Conservation (phyloP, 208 protist species). For the Trichomonas gallinae region DNA sequence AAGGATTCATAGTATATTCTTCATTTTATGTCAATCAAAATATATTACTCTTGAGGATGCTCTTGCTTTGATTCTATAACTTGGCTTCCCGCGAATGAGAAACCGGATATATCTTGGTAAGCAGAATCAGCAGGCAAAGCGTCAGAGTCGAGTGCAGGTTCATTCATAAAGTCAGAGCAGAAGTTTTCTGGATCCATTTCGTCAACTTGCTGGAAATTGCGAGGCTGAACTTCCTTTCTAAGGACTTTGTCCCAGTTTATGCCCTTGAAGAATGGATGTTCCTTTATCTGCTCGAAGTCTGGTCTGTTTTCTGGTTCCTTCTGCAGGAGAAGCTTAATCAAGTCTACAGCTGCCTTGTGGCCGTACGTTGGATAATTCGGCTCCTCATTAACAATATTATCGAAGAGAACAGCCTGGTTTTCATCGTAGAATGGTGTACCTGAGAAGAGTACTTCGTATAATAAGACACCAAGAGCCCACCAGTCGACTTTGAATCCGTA, state of each 20-base stretch:
- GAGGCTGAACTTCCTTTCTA: neutral
- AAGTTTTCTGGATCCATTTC: neutral
- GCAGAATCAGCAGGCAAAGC: neutral
- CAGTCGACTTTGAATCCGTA: neutral
- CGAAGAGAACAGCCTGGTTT: neutral
- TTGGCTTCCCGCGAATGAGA: neutral
- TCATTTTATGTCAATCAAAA: too few relatives aligned
- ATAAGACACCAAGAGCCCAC: neutral
- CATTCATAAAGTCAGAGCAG: neutral
- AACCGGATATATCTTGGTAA: neutral
- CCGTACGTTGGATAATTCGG: neutral
- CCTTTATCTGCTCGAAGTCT: neutral
- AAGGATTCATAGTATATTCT: too few relatives aligned
- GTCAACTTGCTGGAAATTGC: neutral
- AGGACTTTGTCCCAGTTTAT: neutral
- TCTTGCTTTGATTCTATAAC: too few relatives aligned
- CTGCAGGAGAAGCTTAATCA: neutral
- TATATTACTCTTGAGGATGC: too few relatives aligned
- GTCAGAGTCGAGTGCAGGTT: neutral
- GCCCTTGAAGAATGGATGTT: neutral
- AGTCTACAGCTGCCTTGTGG: neutral
- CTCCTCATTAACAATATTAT: neutral
- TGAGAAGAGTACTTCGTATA: neutral
- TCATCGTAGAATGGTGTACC: constrained; percentile 9
- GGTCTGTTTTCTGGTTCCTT: neutral